Conservation (phyloP, 2,329 filamentous ascomycete species). For the Alternaria atra region DNA sequence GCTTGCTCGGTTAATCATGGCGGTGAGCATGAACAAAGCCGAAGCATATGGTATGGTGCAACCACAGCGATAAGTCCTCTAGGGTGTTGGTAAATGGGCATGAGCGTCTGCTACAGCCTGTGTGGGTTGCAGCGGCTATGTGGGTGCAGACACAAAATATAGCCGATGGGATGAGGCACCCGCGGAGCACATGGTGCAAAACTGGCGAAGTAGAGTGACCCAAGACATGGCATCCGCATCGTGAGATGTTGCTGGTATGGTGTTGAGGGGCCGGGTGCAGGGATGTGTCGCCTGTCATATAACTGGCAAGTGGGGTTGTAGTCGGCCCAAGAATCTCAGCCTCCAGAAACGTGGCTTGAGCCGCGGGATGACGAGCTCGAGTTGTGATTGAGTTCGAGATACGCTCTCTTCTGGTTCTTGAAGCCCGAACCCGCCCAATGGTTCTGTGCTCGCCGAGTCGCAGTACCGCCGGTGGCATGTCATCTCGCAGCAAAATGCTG, state of each 20-base stretch:
- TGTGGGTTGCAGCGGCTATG: slow-evolving; percentile 1
- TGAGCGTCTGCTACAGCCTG: background rate
- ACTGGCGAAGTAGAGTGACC: background rate
- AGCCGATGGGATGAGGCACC: background rate
- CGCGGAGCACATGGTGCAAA: background rate
- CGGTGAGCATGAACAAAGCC: slow-evolving; percentile 37
- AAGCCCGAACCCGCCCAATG: slow-evolving; percentile 7
- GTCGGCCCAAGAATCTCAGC: slow-evolving; percentile 5
- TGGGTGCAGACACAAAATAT: background rate
- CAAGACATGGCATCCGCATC: slow-evolving; percentile 14
- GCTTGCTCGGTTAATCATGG: slow-evolving; percentile 27
- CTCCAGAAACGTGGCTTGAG: slow-evolving; percentile 24
- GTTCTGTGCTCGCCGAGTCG: background rate
- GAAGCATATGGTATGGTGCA: slow-evolving; percentile 25
- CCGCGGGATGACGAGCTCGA: background rate
- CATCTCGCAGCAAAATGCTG: slow-evolving; percentile 30
- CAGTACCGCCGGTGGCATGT: slow-evolving; percentile 19
- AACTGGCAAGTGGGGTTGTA: slow-evolving; percentile 43
- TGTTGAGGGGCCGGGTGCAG: slow-evolving; percentile 44
- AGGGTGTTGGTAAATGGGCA: background rate
- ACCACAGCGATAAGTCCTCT: slow-evolving; percentile 9
- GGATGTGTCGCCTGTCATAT: slow-evolving; percentile 29
- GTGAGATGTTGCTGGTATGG: slow-evolving; percentile 24
- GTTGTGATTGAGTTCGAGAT: background rate
- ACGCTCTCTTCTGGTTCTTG: background rate